Evolutionary conservation across 2,329 filamentous ascomycete genomes (phyloP).

Genomic region (Sordariomycetes sp.): DNA sequence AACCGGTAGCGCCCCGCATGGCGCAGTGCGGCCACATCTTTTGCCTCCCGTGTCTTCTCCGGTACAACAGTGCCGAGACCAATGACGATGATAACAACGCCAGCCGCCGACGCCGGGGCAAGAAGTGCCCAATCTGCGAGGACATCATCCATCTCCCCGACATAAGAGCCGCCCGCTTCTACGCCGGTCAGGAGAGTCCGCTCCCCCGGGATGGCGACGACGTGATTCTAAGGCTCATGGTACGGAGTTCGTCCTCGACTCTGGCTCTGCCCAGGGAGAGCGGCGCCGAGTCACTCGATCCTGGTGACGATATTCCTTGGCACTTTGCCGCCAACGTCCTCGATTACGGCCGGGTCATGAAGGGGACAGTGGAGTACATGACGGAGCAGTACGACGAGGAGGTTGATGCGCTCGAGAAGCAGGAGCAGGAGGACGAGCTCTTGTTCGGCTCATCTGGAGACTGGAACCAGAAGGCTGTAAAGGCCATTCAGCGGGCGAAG

Average conservation of each 20-base stretch:
- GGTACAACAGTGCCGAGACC: conserved; percentile 82
- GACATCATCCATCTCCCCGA: conserved; percentile 90
- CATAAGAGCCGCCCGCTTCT: conserved; percentile 79
- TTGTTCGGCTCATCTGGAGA: conserved; percentile 88
- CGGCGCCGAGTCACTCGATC: conserved; percentile 51
- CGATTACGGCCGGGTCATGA: conserved; percentile 93
- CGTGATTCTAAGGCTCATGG: conserved; percentile 77
- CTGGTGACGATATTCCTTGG: conserved; percentile 77
- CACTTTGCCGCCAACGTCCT: conserved; percentile 86
- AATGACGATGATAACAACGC: conserved; percentile 52
- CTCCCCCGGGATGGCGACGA: conserved; percentile 75
- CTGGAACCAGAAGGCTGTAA: conserved; percentile 78
- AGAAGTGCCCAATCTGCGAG: conserved; percentile 94
- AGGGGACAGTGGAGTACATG: conserved; percentile 85
- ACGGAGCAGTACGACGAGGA: conserved; percentile 65
- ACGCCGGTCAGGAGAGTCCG: conserved; percentile 73
- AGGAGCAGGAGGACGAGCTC: conserved; percentile 80
- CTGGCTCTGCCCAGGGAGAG: conserved; percentile 79
- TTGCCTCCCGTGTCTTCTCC: conserved; percentile 81
- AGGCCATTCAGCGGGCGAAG: conserved; percentile 59
- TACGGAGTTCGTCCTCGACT: conserved; percentile 66
- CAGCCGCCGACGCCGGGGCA: conserved; percentile 65
- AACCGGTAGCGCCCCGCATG: conserved; percentile 90
- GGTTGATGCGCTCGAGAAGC: conserved; percentile 56
- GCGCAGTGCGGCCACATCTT: conserved; percentile 96